Evolutionary conservation across 148 eudicot genomes (phyloP).

Genomic region (Simmondsia chinensis): DNA sequence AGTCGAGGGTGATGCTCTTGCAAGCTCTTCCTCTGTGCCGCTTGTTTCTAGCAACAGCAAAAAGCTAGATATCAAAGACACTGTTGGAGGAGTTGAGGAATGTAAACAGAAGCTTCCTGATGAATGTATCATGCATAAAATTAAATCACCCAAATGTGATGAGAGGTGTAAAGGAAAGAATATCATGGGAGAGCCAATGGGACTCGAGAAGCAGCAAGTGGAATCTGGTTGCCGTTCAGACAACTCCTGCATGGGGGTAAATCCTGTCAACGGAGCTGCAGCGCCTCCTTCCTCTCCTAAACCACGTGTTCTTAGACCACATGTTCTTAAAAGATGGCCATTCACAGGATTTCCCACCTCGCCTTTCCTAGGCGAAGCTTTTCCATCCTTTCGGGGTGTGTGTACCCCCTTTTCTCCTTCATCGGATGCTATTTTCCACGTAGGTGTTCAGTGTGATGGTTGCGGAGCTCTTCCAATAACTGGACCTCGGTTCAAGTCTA

Average conservation of each 20-base stretch:
- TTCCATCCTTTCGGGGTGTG: background rate
- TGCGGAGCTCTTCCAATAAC: constrained; percentile 69
- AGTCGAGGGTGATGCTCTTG: constrained; percentile 3
- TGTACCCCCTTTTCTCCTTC: constrained; percentile 16
- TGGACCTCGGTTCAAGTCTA: constrained; percentile 89
- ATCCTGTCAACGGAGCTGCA: too few relatives aligned
- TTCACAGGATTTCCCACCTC: too few relatives aligned
- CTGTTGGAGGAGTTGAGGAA: too few relatives aligned
- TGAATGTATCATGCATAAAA: background rate
- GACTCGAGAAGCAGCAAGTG: too few relatives aligned
- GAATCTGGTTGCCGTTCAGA: too few relatives aligned
- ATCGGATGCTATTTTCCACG: constrained; percentile 38
- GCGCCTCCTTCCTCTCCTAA: too few relatives aligned
- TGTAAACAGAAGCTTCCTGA: background rate
- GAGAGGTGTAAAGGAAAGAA: too few relatives aligned
- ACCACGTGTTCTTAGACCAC: too few relatives aligned
- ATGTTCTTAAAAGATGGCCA: too few relatives aligned
- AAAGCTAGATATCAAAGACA: background rate
- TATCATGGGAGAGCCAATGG: too few relatives aligned
- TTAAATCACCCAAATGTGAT: too few relatives aligned
- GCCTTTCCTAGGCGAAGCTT: background rate
- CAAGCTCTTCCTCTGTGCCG: constrained; percentile 3
- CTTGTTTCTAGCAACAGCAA: background rate
- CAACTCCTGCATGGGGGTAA: too few relatives aligned
- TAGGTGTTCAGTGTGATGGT: constrained; percentile 87